Evolutionary conservation across 2,329 filamentous ascomycete species (phyloP).

Genomic region (Pseudocercospora crystallina): DNA sequence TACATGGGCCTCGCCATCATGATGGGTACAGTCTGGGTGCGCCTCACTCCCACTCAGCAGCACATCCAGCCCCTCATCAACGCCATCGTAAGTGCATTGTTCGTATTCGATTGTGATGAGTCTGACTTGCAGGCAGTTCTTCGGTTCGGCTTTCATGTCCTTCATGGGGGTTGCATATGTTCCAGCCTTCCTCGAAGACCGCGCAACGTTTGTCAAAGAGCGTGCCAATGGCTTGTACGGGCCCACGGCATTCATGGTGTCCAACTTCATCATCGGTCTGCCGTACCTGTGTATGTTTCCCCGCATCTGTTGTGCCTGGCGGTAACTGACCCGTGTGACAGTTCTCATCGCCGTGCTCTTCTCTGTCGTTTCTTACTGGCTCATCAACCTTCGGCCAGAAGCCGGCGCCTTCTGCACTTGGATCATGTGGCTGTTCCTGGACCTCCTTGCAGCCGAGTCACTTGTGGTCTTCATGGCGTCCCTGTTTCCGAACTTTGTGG

Average conservation of each 20-base stretch:
- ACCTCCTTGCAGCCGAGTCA: conserved; percentile 77
- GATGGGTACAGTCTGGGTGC: conserved; percentile 86
- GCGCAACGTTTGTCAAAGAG: conserved; percentile 71
- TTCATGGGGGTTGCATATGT: conserved; percentile 73
- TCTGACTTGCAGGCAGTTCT: conserved; percentile 38
- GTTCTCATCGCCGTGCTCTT: conserved; percentile 74
- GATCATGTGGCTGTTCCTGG: conserved; percentile 81
- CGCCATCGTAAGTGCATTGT: conserved; percentile 53
- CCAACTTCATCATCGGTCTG: conserved; percentile 80
- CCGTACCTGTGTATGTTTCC: conserved; percentile 63
- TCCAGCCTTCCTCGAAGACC: conserved; percentile 78
- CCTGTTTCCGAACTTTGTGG: conserved; percentile 75
- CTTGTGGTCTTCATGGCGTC: conserved; percentile 75
- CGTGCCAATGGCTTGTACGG: conserved; percentile 79
- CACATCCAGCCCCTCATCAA: conserved; percentile 79
- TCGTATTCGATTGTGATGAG: background rate
- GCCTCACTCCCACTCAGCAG: conserved; percentile 63
- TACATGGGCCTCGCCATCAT: conserved; percentile 74
- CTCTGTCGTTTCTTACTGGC: conserved; percentile 74
- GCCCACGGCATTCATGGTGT: conserved; percentile 67
- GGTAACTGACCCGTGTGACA: conserved; percentile 23
- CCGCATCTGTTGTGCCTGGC: background rate
- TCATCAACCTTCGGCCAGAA: conserved; percentile 68
- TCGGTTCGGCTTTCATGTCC: conserved; percentile 53
- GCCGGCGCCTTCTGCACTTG: conserved; percentile 70